Percentiles rank a stretch among this genome's conserved stretches.
Conservation (phyloP, 129 eudicot species). For the Gnaphalium uliginosum region DNA sequence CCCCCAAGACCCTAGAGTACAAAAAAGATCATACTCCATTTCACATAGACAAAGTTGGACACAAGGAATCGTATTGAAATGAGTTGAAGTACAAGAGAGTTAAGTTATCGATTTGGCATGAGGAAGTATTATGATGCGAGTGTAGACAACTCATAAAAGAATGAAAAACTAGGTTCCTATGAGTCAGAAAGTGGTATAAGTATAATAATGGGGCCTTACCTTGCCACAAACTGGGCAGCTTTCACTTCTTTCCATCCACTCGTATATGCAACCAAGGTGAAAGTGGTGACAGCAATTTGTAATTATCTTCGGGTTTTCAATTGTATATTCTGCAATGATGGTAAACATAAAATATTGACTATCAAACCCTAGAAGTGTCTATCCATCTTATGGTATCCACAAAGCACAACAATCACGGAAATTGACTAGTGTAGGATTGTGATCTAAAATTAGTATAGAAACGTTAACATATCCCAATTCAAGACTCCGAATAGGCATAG, state of each 20-base stretch:
- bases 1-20: background rate
- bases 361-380: constrained; percentile 3
- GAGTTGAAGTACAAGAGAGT: constrained; percentile 6
- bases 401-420: background rate
- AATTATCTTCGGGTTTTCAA: constrained; percentile 69
- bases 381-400: background rate
- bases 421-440: background rate
- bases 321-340: constrained; percentile 57
- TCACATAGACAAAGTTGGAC: constrained; percentile 12
- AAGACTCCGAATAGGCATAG: background rate
- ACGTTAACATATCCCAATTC: background rate
- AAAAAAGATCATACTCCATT: background rate
- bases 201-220: constrained; percentile 42
- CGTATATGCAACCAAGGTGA: constrained; percentile 88
- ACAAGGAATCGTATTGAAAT: background rate
- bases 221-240: constrained; percentile 91
- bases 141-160: background rate
- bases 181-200: background rate
- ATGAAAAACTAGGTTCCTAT: background rate
- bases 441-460: background rate
- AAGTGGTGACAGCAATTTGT: constrained; percentile 82
- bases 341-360: background rate
- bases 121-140: background rate
- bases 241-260: constrained; percentile 96
- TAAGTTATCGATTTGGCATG: background rate